Evolutionary conservation across 768 basidiomycete genomes (phyloP).

Genomic region (Auricularia sp.): DNA sequence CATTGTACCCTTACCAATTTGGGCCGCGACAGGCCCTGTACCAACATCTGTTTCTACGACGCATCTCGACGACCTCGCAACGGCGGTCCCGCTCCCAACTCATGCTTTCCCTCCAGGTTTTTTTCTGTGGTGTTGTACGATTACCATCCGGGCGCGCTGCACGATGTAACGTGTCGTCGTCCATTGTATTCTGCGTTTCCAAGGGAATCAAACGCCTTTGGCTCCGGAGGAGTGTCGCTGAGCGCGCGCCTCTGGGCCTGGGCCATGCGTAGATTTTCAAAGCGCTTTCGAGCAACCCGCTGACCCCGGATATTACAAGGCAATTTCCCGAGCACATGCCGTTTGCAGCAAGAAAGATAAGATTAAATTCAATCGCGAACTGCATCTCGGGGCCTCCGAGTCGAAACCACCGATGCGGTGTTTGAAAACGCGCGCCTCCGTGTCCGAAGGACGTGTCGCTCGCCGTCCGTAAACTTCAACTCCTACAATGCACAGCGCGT

Average conservation of each 20-base stretch:
- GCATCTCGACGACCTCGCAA: neutral
- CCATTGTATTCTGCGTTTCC: neutral
- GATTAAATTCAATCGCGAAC: no score
- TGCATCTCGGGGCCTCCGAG: no score
- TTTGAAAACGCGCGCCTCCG: no score
- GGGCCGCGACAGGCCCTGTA: no score
- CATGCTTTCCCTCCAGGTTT: neutral
- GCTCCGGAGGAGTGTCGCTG: neutral
- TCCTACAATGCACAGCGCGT: constrained; percentile 53
- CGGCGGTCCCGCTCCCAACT: neutral
- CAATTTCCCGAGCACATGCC: no score
- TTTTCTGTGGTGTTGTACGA: neutral
- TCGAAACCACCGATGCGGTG: no score
- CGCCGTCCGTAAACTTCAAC: neutral
- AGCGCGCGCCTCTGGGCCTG: neutral
- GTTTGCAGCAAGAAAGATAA: no score
- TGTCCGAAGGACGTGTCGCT: no score
- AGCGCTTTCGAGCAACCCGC: no score
- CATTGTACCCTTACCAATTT: no score
- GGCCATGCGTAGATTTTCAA: no score
- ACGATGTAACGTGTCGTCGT: neutral
- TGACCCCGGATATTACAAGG: no score
- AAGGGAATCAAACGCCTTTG: neutral
- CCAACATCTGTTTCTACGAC: neutral
- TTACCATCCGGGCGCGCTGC: neutral